These are phyloP conservation scores for Gilbertella persicaria DNA, from an alignment of 371 early-diverging fungal species.

Conservation along the genomic window DNA sequence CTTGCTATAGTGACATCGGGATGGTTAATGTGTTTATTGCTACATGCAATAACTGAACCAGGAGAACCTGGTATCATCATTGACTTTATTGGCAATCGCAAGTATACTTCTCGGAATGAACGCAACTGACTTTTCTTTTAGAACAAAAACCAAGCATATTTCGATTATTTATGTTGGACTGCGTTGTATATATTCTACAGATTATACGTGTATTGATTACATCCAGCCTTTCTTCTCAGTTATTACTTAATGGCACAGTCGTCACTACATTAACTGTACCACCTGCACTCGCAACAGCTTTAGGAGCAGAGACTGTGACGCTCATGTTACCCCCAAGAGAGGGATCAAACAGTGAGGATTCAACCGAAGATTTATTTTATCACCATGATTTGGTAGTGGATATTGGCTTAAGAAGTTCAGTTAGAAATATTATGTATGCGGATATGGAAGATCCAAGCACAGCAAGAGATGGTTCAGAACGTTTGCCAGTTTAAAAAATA, in stretches of 20 bases:
- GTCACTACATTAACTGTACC: constrained; percentile 29
- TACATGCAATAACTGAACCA: constrained; percentile 39
- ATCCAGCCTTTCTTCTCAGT: constrained; percentile 40
- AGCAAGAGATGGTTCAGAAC: constrained; percentile 36
- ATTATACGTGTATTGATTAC: constrained; percentile 38
- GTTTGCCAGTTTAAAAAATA: constrained; percentile 33
- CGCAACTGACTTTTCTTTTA: not conserved
- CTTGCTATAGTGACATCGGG: constrained; percentile 30
- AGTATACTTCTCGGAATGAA: not conserved
- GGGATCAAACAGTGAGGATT: constrained; percentile 12
- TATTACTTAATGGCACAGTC: constrained; percentile 27
- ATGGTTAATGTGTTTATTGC: constrained; percentile 30
- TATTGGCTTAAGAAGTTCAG: constrained; percentile 31
- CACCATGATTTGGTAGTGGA: constrained; percentile 41
- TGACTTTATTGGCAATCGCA: constrained; percentile 51
- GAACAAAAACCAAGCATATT: constrained; percentile 33
- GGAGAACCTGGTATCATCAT: constrained; percentile 48
- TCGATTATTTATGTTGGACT: constrained; percentile 33
- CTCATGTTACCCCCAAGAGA: constrained; percentile 33
- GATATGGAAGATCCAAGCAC: constrained; percentile 27
- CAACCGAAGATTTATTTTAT: constrained; percentile 32
- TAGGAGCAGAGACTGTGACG: constrained; percentile 36
- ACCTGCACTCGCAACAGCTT: constrained; percentile 27
- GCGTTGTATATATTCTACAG: constrained; percentile 36
- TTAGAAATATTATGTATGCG: constrained; percentile 33